Conservation (phyloP, 2,329 filamentous ascomycete species). For the Monilinia vaccinii-corymbosi region DNA sequence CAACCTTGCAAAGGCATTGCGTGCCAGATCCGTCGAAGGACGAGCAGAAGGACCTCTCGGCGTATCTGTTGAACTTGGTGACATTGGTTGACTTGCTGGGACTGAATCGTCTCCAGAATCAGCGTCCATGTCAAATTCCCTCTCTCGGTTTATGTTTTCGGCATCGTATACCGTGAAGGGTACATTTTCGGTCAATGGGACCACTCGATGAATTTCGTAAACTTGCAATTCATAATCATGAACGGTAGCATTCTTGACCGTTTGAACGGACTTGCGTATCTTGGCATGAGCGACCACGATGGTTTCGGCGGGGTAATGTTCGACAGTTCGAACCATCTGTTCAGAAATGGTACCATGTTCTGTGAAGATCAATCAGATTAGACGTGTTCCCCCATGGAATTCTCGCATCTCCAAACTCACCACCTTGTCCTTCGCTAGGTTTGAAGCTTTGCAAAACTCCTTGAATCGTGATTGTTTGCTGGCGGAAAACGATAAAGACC, state of each 20-base stretch:
- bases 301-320: slow-evolving; percentile 70
- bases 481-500: slow-evolving; percentile 78
- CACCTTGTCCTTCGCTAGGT: slow-evolving; percentile 12
- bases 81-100: background rate
- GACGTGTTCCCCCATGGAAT: background rate
- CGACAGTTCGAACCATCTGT: slow-evolving; percentile 79
- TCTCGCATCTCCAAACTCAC: slow-evolving; percentile 15
- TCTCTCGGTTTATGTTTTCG: slow-evolving; percentile 47
- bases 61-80: slow-evolving; percentile 1
- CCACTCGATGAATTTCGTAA: slow-evolving; percentile 53
- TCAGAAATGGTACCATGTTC: slow-evolving; percentile 42
- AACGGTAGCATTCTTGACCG: slow-evolving; percentile 66
- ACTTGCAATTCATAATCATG: slow-evolving; percentile 70
- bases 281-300: slow-evolving; percentile 69
- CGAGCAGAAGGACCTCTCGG: slow-evolving; percentile 3
- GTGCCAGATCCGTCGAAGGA: slow-evolving; percentile 8
- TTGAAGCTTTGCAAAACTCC: slow-evolving; percentile 52
- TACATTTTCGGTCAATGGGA: slow-evolving; percentile 49
- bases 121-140: slow-evolving; percentile 46
- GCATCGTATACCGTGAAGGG: slow-evolving; percentile 65
- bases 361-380: background rate
- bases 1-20: slow-evolving; percentile 5
- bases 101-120: slow-evolving; percentile 26
- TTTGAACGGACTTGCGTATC: slow-evolving; percentile 63
- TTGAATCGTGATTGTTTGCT: slow-evolving; percentile 76